Conservation (phyloP, 148 eudicot species). For the Hydrangea macrophylla region DNA sequence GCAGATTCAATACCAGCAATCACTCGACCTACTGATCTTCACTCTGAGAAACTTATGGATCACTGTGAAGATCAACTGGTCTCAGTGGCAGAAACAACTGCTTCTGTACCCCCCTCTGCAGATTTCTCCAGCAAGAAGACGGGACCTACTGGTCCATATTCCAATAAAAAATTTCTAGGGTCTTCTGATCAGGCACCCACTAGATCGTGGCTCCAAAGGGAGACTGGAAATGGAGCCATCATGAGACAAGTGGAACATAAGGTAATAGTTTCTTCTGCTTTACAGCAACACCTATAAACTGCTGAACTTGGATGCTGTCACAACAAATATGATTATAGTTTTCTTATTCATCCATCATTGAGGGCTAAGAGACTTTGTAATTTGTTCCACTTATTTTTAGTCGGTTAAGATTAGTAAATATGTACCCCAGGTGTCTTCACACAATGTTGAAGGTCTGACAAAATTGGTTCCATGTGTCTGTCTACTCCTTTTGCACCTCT, state of each 20-base stretch:
- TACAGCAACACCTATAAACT: neutral
- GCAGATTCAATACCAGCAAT: slow-evolving; percentile 19
- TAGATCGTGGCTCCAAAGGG: slow-evolving; percentile 26
- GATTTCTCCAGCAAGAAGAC: slow-evolving; percentile 22
- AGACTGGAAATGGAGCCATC: slow-evolving; percentile 29
- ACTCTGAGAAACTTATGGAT: slow-evolving; percentile 25
- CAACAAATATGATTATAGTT: neutral
- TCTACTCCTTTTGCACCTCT: neutral
- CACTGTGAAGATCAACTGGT: slow-evolving; percentile 27
- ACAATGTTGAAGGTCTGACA: neutral
- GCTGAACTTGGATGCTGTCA: neutral
- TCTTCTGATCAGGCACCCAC: slow-evolving; percentile 24
- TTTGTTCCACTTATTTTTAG: neutral
- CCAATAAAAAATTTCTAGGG: slow-evolving; percentile 16
- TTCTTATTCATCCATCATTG: neutral
- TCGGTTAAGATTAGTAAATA: neutral
- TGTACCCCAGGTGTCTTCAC: neutral
- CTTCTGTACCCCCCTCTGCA: slow-evolving; percentile 21
- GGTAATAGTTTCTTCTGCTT: slow-evolving; percentile 31
- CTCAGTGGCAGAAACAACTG: slow-evolving; percentile 19
- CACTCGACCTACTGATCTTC: slow-evolving; percentile 18
- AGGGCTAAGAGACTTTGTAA: neutral
- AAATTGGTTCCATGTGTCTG: too few species aligned
- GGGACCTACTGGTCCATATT: slow-evolving; percentile 14
- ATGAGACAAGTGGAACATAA: slow-evolving; percentile 23